These are phyloP conservation scores for Bipolaris gigantea DNA, from an alignment of 2,329 filamentous ascomycete genomes.

Conservation along the genomic window DNA sequence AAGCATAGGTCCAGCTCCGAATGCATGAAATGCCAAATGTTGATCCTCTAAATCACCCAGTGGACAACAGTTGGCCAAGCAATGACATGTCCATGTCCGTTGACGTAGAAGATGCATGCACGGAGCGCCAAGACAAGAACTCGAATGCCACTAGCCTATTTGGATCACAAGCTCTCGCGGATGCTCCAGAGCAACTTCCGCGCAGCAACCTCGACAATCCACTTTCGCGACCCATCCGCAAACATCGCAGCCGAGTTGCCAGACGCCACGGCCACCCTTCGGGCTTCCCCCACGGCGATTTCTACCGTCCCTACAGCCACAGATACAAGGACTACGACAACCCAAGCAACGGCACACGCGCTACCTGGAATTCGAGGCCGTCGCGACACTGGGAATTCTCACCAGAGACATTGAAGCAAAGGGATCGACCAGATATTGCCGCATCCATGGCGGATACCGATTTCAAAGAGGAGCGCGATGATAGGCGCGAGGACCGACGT, in stretches of 20 bases:
- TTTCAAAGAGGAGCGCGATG: constrained; percentile 35
- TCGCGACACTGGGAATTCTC: constrained; percentile 10
- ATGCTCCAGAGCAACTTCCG: constrained; percentile 16
- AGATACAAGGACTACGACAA: neutral
- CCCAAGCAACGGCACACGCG: constrained; percentile 3
- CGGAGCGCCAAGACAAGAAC: constrained; percentile 15
- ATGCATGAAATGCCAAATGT: neutral
- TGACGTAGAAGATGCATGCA: constrained; percentile 3
- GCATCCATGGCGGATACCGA: constrained; percentile 36
- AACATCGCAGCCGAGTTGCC: constrained; percentile 19
- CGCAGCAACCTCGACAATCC: constrained; percentile 20
- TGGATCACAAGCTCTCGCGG: constrained; percentile 8
- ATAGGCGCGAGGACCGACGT: constrained; percentile 26
- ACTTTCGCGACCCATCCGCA: constrained; percentile 13
- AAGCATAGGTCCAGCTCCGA: neutral
- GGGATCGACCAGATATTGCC: constrained; percentile 14
- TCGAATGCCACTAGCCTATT: constrained; percentile 19
- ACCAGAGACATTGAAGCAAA: constrained; percentile 15
- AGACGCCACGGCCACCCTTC: constrained; percentile 2
- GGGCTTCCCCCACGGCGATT: constrained; percentile 4
- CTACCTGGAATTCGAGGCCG: constrained; percentile 4
- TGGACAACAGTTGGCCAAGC: neutral
- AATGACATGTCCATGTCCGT: constrained; percentile 6
- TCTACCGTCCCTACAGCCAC: neutral
- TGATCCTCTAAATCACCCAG: neutral